phyloP scores from a whole-genome alignment of 2,329 filamentous ascomycete species.

The Samsoniella hepiali region DNA sequence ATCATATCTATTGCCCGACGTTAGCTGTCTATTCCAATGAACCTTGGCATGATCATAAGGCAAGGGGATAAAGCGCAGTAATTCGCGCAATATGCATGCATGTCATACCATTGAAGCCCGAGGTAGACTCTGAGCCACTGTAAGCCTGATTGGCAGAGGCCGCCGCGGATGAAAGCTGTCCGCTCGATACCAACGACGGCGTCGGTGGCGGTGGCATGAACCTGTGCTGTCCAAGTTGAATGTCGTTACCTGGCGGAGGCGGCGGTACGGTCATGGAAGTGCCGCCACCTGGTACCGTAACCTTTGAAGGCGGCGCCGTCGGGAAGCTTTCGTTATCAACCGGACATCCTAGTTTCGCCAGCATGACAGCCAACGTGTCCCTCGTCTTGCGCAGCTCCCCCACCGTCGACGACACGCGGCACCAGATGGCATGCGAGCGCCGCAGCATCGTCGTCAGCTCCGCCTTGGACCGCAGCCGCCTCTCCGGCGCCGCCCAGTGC shows the following conservation, averaged over 20 bases:
- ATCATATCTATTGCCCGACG: neutral
- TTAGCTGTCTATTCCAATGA: neutral
- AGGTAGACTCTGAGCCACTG: neutral
- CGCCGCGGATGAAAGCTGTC: conserved; percentile 1
- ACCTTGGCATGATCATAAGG: neutral
- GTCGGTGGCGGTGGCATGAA: neutral
- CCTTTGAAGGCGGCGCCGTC: conserved; percentile 5
- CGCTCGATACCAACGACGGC: conserved; percentile 8
- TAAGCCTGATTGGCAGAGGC: neutral
- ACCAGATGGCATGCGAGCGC: conserved; percentile 45
- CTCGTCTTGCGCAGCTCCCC: conserved; percentile 45
- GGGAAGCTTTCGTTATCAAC: conserved; percentile 21
- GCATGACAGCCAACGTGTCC: conserved; percentile 44
- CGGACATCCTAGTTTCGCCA: conserved; percentile 39
- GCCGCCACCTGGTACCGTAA: neutral
- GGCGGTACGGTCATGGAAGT: neutral
- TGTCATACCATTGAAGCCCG: neutral
- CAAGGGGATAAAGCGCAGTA: neutral
- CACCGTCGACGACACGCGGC: conserved; percentile 34
- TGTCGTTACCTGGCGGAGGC: conserved; percentile 9
- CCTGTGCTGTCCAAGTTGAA: neutral
- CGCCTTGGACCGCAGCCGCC: conserved; percentile 34
- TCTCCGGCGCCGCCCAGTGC: conserved; percentile 35
- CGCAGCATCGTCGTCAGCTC: conserved; percentile 41
- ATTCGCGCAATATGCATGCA: conserved; percentile 1